Evolutionary conservation across 2,329 filamentous ascomycete genomes (phyloP), one percentile per base, ranked within the genome.

Genomic region (Zalaria obscura): DNA sequence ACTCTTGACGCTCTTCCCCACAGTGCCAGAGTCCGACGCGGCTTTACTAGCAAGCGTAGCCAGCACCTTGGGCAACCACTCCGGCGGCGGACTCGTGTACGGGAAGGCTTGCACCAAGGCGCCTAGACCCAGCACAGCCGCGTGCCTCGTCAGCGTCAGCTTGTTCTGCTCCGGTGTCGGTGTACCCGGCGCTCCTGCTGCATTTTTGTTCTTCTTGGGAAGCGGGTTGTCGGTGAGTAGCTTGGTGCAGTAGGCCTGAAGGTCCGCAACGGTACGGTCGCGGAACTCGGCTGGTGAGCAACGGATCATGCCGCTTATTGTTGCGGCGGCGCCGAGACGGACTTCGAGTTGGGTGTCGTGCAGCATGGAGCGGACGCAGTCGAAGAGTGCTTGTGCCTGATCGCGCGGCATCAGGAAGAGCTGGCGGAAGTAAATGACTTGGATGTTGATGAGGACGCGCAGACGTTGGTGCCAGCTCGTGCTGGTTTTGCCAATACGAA

Each of bases 391-490:
- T 51, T 85, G 74, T 41, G 91, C 83, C 58, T 94, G 81, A 5
- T 73, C 65, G 5, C 74, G 68, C 28, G 78, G 75, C 50, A 93
- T 83, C 27, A 96, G 68, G 69, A 98, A 98, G 32, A 98, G 74
- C 26, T 89, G 83, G 39, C 91, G 82, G 76, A 96, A 98, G 68
- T 95, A 98, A 52, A 98, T 81, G 49, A 96, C 89, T 56, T 98
- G 93, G 70, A 98, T 95, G 64, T 96, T 96, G 64, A 98, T 88
- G 51, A 98, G 76, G 35, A 93, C 86, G 26, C 93, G 78, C 33
- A 98, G 72, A 37, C 91, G 83, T 64, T 98, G 91, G 61, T 98
- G 91, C 91, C 91, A 98, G 42, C 84, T 91, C 3, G 77, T 66
- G 1, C 88, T 84, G 5, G 76, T 81, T 53, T 80, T 83, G 37